Evolutionary conservation across 345 rosid species (phyloP).

Genomic region (Populus euphratica): DNA sequence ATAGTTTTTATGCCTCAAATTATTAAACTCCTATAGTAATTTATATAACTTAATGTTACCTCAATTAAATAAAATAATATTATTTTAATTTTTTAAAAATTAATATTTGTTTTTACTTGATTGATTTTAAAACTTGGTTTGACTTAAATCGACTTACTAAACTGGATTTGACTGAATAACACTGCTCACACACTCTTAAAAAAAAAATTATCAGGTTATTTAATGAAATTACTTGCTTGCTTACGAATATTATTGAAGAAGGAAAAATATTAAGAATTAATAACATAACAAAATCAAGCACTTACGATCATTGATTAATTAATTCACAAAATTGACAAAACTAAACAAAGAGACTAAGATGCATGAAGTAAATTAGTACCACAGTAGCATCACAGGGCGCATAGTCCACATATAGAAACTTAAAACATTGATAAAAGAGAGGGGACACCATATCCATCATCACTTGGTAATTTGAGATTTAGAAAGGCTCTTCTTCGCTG

Average conservation of each 20-base stretch:
- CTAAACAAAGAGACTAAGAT: not conserved
- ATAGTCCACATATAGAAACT: not conserved
- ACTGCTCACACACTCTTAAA: too few species aligned
- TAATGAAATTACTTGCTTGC: not conserved
- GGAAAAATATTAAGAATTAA: not conserved
- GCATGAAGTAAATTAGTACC: not conserved
- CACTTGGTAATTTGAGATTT: not conserved
- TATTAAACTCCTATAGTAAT: too few species aligned
- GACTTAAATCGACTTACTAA: too few species aligned
- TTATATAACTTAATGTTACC: too few species aligned
- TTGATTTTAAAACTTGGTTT: too few species aligned
- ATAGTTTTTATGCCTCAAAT: too few species aligned
- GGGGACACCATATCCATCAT: not conserved
- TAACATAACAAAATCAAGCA: not conserved
- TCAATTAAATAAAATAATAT: too few species aligned
- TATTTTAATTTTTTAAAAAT: too few species aligned
- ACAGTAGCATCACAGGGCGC: not conserved
- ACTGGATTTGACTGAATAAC: too few species aligned
- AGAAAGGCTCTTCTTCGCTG: conserved; percentile 23
- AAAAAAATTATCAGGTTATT: too few species aligned
- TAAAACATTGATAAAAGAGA: not conserved
- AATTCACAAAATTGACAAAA: not conserved
- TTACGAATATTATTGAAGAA: not conserved
- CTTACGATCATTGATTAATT: not conserved
- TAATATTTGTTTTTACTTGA: too few species aligned